Percentiles rank a stretch among this genome's conserved stretches.
Evolutionary conservation across 225 moss, liverwort and hornwort species (phyloP).

Genomic region (Pseudoscleropodium purum): DNA sequence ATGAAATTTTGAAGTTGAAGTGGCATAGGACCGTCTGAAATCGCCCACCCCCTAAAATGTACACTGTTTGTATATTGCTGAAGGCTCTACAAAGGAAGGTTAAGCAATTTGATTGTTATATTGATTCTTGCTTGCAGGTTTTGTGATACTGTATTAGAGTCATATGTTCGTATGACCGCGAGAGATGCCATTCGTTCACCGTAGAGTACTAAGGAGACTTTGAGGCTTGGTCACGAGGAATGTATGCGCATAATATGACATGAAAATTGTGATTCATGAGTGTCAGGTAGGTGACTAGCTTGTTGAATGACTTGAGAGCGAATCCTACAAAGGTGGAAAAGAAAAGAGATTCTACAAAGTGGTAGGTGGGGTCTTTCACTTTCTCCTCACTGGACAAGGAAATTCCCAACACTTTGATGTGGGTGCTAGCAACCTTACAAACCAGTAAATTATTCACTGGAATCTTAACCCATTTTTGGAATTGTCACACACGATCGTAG

Average conservation of each 20-base stretch:
- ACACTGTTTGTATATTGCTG: no score
- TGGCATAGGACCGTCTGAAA: no score
- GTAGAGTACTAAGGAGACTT: not conserved
- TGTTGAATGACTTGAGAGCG: not conserved
- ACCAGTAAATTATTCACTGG: not conserved
- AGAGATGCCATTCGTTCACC: not conserved
- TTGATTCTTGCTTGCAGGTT: not conserved
- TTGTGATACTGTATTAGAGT: not conserved
- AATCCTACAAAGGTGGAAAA: not conserved
- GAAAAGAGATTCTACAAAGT: not conserved
- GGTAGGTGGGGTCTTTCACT: not conserved
- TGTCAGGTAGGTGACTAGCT: not conserved
- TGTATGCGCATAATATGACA: not conserved
- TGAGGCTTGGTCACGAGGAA: not conserved
- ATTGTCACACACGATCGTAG: not conserved
- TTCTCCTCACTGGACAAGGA: not conserved
- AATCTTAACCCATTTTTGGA: not conserved
- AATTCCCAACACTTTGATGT: not conserved
- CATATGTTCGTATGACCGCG: no score
- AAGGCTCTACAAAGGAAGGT: not conserved
- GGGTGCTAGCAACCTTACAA: not conserved
- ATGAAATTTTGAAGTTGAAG: no score
- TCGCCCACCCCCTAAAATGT: no score
- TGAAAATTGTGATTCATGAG: not conserved
- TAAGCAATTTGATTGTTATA: no score